Percentiles rank a stretch among this genome's conserved stretches.
phyloP scores from a whole-genome alignment of 345 rosid species.

The Euphorbia lathyris region DNA sequence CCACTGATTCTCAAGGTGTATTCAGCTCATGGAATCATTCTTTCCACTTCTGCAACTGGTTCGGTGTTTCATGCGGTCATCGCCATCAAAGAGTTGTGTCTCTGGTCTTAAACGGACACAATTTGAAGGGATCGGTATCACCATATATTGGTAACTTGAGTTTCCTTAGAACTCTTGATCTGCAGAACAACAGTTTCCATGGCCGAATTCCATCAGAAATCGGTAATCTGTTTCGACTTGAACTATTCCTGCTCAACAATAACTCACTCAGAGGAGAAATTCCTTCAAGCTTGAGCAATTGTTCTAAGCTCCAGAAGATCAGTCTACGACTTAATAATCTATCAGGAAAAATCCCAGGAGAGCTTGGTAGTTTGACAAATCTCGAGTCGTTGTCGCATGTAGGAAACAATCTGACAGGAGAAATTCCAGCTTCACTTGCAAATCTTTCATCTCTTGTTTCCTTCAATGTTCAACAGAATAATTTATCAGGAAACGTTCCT shows the following conservation, averaged over 20 bases:
- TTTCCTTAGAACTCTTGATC: background rate
- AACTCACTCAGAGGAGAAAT: slow-evolving; percentile 10
- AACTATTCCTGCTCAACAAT: background rate
- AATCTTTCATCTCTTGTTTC: background rate
- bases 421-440: background rate
- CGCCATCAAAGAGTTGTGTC: background rate
- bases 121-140: background rate
- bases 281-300: slow-evolving; percentile 5
- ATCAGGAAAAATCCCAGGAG: slow-evolving; percentile 11
- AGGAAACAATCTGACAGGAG: background rate
- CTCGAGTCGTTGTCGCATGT: background rate
- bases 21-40: background rate
- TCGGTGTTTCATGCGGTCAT: background rate
- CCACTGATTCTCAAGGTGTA: background rate
- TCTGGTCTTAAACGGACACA: background rate
- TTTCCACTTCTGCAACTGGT: background rate
- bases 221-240: background rate
- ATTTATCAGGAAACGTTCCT: background rate
- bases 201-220: background rate
- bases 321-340: background rate
- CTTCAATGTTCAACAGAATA: background rate
- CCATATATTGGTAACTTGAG: background rate
- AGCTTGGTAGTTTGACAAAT: background rate
- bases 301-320: background rate
- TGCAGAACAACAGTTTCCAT: background rate